Base-by-base conservation (phyloP, 2,329 filamentous ascomycete species). In the Trichothecium roseum region DNA sequence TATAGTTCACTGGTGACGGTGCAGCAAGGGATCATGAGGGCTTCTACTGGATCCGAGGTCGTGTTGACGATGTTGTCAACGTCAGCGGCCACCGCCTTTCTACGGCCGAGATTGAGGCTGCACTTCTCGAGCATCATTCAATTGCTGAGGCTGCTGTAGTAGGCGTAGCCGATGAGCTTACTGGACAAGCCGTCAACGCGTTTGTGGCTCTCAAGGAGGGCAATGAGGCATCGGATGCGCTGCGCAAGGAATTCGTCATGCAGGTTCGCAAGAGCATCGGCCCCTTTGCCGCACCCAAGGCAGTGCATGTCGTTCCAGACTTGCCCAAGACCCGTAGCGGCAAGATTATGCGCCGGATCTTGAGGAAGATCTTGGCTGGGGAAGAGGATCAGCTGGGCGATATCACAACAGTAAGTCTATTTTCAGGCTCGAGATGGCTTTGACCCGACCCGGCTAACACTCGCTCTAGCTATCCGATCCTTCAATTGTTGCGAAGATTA, bases 11-110 rank as follows among this genome's bases (percentile, higher is more conserved):
- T 13, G 85, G 85, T 39, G 91, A 98, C 55, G 91, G 91, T 55
- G 91, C 91, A 37, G 91, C 84, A 40, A 84, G 91, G 55, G 91
- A 98, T 58, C 84, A 94, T 62, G 91, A 98, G 52, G 91, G 91
- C 38, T 98, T 95, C 71, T 98, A 96, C 77, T 98, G 91, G 91
- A 98, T 98, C 58, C 85, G 91, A 43, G 91, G 91, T 45, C 87
- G 91, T 60, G 91, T 98, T 36, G 91, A 98, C 55, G 91, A 98
- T 52, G 91, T 98, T 30, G 89, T 98, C 59, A 98, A 98, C 62
- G 91, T 98, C 42, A 91, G 84, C 49, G 91, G 91, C 18, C 91
- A 98, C 63, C 82, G 91, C 58, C 72, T 98, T 43, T 96, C 89
- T 13, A 98, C 91, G 8, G 89, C 91, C 26, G 91, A 98, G 62